Evolutionary conservation across 371 early-diverging fungal species (phyloP).

Genomic region (Sporodiniella umbellata): DNA sequence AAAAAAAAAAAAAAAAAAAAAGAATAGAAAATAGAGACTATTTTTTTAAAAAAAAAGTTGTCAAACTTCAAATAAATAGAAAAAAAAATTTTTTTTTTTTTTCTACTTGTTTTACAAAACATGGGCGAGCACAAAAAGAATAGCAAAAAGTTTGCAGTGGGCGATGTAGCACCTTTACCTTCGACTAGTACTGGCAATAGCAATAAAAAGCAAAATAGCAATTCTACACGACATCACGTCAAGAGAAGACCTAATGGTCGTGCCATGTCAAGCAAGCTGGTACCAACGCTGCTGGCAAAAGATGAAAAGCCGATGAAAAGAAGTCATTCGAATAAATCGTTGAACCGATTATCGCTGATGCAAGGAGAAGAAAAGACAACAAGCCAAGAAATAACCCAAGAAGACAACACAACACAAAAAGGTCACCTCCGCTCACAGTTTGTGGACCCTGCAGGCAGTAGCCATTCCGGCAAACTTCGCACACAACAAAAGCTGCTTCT

Average conservation of each 20-base stretch:
- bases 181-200: conserved; percentile 16
- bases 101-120: neutral
- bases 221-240: conserved; percentile 27
- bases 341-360: conserved; percentile 16
- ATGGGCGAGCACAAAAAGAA: conserved; percentile 16
- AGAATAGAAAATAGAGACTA: no score
- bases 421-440: conserved; percentile 18
- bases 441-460: conserved; percentile 13
- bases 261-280: conserved; percentile 27
- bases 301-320: conserved; percentile 24
- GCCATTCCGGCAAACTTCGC: conserved; percentile 29
- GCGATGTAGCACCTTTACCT: conserved; percentile 24
- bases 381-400: conserved; percentile 1
- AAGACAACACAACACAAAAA: conserved; percentile 1
- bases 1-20: neutral
- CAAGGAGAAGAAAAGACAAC: conserved; percentile 1
- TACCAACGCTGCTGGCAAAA: conserved; percentile 21
- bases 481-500: conserved; percentile 47
- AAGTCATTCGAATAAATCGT: conserved; percentile 24
- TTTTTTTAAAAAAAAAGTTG: neutral
- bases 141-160: conserved; percentile 28
- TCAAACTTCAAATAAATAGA: no score
- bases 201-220: conserved; percentile 3
- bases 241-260: conserved; percentile 30
- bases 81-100: neutral